Evolutionary conservation across 345 rosid species (phyloP), one percentile per base, ranked within the genome.

Genomic region (Pelargonium nanum): DNA sequence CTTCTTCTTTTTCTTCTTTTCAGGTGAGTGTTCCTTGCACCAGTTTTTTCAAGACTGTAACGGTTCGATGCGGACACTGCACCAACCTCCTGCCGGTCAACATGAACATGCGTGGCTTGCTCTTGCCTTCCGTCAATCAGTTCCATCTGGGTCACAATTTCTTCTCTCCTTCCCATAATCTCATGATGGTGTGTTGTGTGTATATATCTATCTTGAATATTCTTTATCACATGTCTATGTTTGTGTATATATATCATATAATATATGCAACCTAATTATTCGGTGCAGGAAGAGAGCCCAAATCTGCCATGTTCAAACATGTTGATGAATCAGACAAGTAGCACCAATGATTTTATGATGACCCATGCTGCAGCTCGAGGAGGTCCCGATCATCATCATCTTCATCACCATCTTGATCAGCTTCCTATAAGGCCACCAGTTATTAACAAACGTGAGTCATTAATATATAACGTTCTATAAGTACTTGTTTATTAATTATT

Each of bases 31-130:
- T 94, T 73, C 97, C 99, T 61, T 78, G 85, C 85, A 63, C 86
- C n/a, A 90, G 95, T 81, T 78, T 94, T 85, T 83, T 83, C 89
- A 94, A 88, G 87, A 84, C 87, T 6, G 99, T 94, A 32, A 85
- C 97, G 12, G 95, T 94, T 48, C 84, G 96, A 69, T 94, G 97
- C 63, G 99, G 97, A 22, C 96, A 92, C 82, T 94, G 99, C 76
- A 76, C 87, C 72, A 88, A 82, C 70, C 95, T 94, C 56, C 75
- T 94, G 61, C 83, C 97, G 2, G 96, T 84, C 63, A 86, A 75
- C 82, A 87, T 82, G 90, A 86, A 75, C 82, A 87, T 82, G 90
- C 78, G 90, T 15, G 75, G 84, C 56, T 62, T 74, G 61, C 80
- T 84, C 22, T 80, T 84, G 61, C 96, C 97, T 24, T 70, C 91